Conservation (phyloP, 306 rosid species). For the Betula pendula region DNA sequence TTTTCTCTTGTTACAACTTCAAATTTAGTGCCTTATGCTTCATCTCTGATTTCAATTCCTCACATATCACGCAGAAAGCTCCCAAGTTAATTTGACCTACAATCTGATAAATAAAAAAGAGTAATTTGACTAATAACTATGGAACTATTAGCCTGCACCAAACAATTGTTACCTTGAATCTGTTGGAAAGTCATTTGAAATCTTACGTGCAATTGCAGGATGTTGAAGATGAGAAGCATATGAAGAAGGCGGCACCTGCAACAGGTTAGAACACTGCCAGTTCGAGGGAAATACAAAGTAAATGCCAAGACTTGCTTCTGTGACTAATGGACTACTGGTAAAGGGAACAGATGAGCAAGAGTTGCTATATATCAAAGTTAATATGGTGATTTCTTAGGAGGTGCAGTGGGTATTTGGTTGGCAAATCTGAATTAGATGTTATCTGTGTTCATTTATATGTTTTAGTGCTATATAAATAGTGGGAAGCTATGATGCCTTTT, state of each 20-base stretch:
- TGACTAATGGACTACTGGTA: constrained; percentile 15
- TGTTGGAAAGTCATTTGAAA: constrained; percentile 4
- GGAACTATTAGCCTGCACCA: not conserved
- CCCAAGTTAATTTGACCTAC: not conserved
- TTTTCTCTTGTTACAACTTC: not conserved
- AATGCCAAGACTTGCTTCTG: constrained; percentile 29
- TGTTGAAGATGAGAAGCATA: constrained; percentile 78
- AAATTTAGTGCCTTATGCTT: not conserved
- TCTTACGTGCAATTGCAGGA: constrained; percentile 55
- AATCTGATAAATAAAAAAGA: not conserved
- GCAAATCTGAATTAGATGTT: constrained; percentile 26
- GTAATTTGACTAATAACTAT: not conserved
- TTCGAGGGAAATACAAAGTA: constrained; percentile 17
- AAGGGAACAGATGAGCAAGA: constrained; percentile 17
- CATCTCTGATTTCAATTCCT: not conserved
- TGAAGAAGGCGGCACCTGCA: constrained; percentile 41
- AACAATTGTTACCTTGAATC: not conserved
- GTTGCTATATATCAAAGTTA: constrained; percentile 25
- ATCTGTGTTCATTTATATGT: constrained; percentile 38
- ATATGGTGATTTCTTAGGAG: constrained; percentile 23
- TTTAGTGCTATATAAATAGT: constrained; percentile 24
- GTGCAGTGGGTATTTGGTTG: constrained; percentile 30
- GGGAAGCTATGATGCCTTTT: constrained; percentile 15
- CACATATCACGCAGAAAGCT: not conserved
- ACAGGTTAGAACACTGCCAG: constrained; percentile 24